phyloP scores from a whole-genome alignment of 2,329 filamentous ascomycete species.

The Zalaria obscura region DNA sequence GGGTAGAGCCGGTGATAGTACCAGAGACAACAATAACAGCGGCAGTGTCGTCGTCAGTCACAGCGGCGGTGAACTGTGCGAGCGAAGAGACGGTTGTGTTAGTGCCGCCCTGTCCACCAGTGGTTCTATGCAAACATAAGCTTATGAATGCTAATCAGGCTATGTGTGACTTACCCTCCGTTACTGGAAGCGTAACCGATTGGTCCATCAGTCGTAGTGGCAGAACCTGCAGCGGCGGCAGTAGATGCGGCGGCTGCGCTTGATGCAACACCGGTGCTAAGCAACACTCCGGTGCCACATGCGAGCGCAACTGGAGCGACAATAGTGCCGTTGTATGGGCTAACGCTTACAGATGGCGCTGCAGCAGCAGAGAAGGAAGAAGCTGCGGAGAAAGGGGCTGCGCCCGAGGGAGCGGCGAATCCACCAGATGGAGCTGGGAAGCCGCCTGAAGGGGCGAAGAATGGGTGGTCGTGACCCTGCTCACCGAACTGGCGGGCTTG shows the following conservation, averaged over 20 bases:
- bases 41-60: constrained; percentile 15
- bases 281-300: not conserved
- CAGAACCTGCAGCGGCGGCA: not conserved
- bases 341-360: not conserved
- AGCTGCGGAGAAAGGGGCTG: not conserved
- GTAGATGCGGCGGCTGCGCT: not conserved
- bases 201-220: constrained; percentile 5
- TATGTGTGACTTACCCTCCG: constrained; percentile 8
- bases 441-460: not conserved
- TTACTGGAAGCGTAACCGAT: constrained; percentile 14
- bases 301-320: not conserved
- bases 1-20: constrained; percentile 26
- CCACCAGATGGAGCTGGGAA: not conserved
- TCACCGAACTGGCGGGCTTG: not conserved
- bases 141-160: not conserved
- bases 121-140: constrained; percentile 17
- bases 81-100: constrained; percentile 33
- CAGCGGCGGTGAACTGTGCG: constrained; percentile 24
- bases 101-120: constrained; percentile 31
- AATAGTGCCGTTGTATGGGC: not conserved
- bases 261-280: not conserved
- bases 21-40: constrained; percentile 34
- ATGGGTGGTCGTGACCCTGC: not conserved
- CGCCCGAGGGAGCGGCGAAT: not conserved
- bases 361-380: not conserved